Conservation (phyloP, 371 early-diverging fungal species). For the Actinomortierella wolfii region DNA sequence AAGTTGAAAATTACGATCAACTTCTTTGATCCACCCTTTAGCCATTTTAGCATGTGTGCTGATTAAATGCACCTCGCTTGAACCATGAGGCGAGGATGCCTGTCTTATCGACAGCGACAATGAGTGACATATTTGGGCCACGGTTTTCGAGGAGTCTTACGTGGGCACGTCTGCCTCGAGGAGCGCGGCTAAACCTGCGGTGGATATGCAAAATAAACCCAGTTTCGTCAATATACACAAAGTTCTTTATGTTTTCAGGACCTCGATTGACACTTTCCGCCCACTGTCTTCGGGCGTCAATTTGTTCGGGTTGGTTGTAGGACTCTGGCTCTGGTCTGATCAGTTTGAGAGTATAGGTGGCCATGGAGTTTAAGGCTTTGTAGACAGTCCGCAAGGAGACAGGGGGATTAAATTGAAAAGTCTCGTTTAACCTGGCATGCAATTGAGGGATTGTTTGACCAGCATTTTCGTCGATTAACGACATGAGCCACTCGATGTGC, state of each 20-base stretch:
- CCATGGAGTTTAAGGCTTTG: neutral
- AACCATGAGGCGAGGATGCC: neutral
- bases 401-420: neutral
- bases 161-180: slow-evolving; percentile 3
- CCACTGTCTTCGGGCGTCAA: slow-evolving; percentile 2
- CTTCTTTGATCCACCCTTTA: no score
- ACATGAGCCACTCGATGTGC: slow-evolving; percentile 2
- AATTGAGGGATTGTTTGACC: neutral
- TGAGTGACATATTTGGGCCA: neutral
- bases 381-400: neutral
- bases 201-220: slow-evolving; percentile 10
- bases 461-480: neutral
- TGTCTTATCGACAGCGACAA: slow-evolving; percentile 6
- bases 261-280: neutral
- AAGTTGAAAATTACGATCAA: neutral
- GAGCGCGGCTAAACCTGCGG: slow-evolving; percentile 6
- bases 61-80: neutral
- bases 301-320: slow-evolving; percentile 5
- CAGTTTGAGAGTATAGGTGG: slow-evolving; percentile 8
- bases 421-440: neutral
- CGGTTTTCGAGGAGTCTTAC: neutral
- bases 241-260: slow-evolving; percentile 1
- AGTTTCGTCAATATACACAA: slow-evolving; percentile 4
- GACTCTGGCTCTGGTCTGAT: slow-evolving; percentile 4
- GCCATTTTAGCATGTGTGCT: no score